phyloP scores from a whole-genome alignment of 257 asterid species.

The Gentiana straminea region DNA sequence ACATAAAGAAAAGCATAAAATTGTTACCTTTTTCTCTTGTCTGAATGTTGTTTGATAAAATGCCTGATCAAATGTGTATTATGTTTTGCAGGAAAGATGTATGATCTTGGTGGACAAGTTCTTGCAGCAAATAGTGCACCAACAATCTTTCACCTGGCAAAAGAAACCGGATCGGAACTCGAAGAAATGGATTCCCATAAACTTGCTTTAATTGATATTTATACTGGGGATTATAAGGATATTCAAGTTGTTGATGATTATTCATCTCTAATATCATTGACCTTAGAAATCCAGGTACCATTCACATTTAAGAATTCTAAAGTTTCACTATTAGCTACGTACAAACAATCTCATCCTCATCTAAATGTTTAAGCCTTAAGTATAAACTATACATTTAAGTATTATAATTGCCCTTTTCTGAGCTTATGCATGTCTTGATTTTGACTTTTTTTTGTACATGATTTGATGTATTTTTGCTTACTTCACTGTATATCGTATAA shows the following conservation, averaged over 20 bases:
- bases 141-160: slow-evolving; percentile 54
- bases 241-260: slow-evolving; percentile 72
- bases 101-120: slow-evolving; percentile 91
- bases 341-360: too few relatives aligned
- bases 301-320: too few relatives aligned
- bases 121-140: slow-evolving; percentile 88
- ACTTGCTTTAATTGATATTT: slow-evolving; percentile 55
- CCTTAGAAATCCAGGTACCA: slow-evolving; percentile 66
- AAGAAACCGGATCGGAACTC: slow-evolving; percentile 53
- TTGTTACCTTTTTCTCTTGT: not conserved
- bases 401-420: too few relatives aligned
- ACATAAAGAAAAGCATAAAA: slow-evolving; percentile 2
- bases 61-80: not conserved
- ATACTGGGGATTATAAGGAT: slow-evolving; percentile 59
- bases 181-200: slow-evolving; percentile 72
- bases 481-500: too few relatives aligned
- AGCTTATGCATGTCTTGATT: too few relatives aligned
- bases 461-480: too few relatives aligned
- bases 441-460: too few relatives aligned
- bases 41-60: not conserved
- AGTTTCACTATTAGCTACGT: slow-evolving; percentile 3
- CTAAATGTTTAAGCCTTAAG: too few relatives aligned
- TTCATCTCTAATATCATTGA: slow-evolving; percentile 56
- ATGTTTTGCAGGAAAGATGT: slow-evolving; percentile 41
- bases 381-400: too few relatives aligned